A percentile compares a stretch with the other conserved stretches of the same genome.
These are phyloP conservation scores for Saccharomycopsis schoenii DNA, from an alignment of 805 yeast species.

Conservation along the genomic window DNA sequence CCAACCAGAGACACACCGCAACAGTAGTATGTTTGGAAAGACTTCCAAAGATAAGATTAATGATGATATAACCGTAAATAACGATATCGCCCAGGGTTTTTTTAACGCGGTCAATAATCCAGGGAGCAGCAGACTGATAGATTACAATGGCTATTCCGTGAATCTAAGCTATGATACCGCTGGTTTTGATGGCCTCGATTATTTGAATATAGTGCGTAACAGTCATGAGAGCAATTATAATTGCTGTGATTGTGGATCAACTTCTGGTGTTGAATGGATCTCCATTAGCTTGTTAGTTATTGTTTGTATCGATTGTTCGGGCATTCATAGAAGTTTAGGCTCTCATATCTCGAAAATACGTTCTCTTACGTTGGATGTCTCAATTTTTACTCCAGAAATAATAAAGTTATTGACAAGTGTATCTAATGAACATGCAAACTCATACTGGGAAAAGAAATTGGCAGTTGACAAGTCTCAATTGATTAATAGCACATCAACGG, in stretches of 20 bases:
- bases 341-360: constrained; percentile 70
- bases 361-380: constrained; percentile 62
- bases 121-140: neutral
- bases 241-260: constrained; percentile 76
- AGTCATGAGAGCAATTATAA: constrained; percentile 43
- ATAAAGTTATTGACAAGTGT: constrained; percentile 44
- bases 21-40: constrained; percentile 10
- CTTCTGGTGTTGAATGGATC: constrained; percentile 72
- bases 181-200: constrained; percentile 2
- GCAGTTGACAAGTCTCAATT: constrained; percentile 17
- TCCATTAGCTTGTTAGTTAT: constrained; percentile 64
- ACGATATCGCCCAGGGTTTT: neutral
- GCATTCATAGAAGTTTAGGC: constrained; percentile 82
- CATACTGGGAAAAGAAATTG: constrained; percentile 45
- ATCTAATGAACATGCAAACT: constrained; percentile 46
- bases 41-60: constrained; percentile 3
- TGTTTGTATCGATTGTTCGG: constrained; percentile 78
- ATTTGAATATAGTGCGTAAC: constrained; percentile 21
- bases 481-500: constrained; percentile 28
- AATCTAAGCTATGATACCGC: neutral
- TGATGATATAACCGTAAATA: neutral
- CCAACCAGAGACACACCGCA: neutral
- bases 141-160: constrained; percentile 1
- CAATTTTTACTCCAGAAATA: constrained; percentile 48
- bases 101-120: neutral